phyloP scores from a whole-genome alignment of 306 rosid genomes.

The Coriaria nepalensis region DNA sequence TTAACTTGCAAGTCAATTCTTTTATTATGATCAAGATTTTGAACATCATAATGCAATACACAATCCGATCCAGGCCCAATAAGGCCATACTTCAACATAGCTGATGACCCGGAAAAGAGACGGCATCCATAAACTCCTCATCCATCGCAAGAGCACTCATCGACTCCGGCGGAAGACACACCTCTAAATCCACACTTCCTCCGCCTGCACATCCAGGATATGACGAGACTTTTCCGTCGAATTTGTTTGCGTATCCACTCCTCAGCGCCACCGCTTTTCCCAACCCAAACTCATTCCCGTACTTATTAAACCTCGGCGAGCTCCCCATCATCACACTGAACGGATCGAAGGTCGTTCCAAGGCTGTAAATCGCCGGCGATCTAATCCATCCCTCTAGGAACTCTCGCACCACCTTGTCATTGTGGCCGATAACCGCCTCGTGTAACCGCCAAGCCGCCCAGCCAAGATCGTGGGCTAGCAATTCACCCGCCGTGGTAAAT shows the following conservation, averaged over 20 bases:
- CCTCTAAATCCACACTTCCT: conserved; percentile 54
- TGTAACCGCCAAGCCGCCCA: conserved; percentile 55
- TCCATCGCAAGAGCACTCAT: conserved; percentile 22
- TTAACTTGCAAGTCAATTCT: no score
- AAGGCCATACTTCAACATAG: no score
- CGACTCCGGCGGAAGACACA: conserved; percentile 19
- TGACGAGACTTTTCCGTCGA: conserved; percentile 29
- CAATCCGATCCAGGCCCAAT: no score
- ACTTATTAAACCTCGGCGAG: conserved; percentile 45
- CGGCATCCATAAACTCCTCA: no score
- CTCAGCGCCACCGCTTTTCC: conserved; percentile 43
- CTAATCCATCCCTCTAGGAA: conserved; percentile 15
- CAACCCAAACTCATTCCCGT: conserved; percentile 61
- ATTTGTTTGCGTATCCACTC: conserved; percentile 44
- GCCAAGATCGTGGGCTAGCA: conserved; percentile 26
- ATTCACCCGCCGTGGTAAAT: conserved; percentile 18
- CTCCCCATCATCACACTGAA: conserved; percentile 30
- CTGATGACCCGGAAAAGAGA: conserved; percentile 3
- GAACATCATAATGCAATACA: no score
- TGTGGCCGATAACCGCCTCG: conserved; percentile 21
- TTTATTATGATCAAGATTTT: no score
- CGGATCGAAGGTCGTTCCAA: conserved; percentile 5
- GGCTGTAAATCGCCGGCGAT: conserved; percentile 3
- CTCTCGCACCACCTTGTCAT: conserved; percentile 1
- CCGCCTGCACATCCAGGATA: conserved; percentile 34